Evolutionary conservation across 345 rosid genomes (phyloP).

Genomic region (Lenwebbia sp.): DNA sequence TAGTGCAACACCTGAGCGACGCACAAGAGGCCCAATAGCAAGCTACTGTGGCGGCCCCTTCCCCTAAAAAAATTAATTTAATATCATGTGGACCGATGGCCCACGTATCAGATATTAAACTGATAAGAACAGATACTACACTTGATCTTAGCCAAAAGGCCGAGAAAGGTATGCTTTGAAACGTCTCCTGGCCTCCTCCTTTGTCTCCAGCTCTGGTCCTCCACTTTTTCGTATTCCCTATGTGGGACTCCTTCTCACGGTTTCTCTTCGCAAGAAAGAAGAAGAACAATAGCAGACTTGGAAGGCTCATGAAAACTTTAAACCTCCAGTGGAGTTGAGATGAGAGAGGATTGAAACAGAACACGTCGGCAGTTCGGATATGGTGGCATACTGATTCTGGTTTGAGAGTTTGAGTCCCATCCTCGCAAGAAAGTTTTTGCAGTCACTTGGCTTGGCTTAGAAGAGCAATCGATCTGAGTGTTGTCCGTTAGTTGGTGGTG

Average conservation of each 20-base stretch:
- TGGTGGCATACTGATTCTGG: not conserved
- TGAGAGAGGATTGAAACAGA: no score
- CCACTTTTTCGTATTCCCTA: no score
- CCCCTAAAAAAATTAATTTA: not conserved
- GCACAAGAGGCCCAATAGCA: not conserved
- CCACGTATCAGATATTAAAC: slow-evolving; percentile 46
- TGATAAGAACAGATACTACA: slow-evolving; percentile 49
- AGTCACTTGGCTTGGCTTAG: not conserved
- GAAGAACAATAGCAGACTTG: no score
- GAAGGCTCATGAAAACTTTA: no score
- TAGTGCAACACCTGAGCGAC: not conserved
- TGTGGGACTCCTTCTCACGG: no score
- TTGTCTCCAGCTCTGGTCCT: not conserved
- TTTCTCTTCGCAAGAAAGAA: no score
- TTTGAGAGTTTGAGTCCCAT: not conserved
- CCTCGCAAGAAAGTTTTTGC: not conserved
- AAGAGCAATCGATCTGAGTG: not conserved
- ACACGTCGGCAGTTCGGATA: not conserved
- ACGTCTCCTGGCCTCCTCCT: not conserved
- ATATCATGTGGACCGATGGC: no score
- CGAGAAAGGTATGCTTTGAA: slow-evolving; percentile 26
- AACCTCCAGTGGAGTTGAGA: no score
- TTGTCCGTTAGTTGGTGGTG: not conserved
- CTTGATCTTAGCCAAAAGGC: slow-evolving; percentile 60
- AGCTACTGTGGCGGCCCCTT: not conserved